Evolutionary conservation across 2,329 filamentous ascomycete species (phyloP).

Genomic region (Didymellaceae sp.): DNA sequence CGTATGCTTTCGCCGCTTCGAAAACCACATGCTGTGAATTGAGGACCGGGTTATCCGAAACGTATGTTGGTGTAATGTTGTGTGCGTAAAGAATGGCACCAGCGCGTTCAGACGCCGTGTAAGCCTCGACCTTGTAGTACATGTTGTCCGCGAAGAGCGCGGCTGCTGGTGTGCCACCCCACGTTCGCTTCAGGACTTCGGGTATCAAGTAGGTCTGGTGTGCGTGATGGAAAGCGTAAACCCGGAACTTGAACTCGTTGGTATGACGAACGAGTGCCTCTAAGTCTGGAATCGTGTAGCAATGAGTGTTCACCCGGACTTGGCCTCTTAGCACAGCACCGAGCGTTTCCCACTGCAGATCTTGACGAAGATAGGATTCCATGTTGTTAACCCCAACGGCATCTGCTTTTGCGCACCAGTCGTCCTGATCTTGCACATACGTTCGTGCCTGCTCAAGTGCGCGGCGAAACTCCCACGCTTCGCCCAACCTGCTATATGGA

Average conservation of each 20-base stretch:
- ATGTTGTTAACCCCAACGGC: constrained; percentile 46
- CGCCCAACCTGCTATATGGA: constrained; percentile 65
- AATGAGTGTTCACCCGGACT: constrained; percentile 73
- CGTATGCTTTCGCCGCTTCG: constrained; percentile 57
- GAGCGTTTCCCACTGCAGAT: constrained; percentile 69
- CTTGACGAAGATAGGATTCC: constrained; percentile 65
- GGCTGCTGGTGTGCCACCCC: constrained; percentile 48
- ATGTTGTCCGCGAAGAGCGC: constrained; percentile 76
- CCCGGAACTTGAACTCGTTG: constrained; percentile 72
- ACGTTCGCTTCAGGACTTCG: constrained; percentile 58
- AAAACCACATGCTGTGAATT: constrained; percentile 74
- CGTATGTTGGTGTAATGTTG: constrained; percentile 69
- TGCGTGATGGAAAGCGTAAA: constrained; percentile 73
- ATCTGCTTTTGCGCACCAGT: constrained; percentile 62
- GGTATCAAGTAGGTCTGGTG: constrained; percentile 71
- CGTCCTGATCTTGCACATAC: constrained; percentile 66
- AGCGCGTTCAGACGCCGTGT: constrained; percentile 68
- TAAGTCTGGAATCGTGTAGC: constrained; percentile 72
- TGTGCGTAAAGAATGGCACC: constrained; percentile 71
- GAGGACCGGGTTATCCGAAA: constrained; percentile 62
- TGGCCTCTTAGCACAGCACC: constrained; percentile 69
- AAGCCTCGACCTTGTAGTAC: constrained; percentile 74
- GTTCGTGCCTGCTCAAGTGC: constrained; percentile 68
- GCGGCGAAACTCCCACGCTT: constrained; percentile 73
- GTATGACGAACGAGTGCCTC: constrained; percentile 74